Percentiles rank a stretch among this genome's conserved stretches.
Conservation (phyloP, 179 eudicot genomes). For the Actinidia polygama region DNA sequence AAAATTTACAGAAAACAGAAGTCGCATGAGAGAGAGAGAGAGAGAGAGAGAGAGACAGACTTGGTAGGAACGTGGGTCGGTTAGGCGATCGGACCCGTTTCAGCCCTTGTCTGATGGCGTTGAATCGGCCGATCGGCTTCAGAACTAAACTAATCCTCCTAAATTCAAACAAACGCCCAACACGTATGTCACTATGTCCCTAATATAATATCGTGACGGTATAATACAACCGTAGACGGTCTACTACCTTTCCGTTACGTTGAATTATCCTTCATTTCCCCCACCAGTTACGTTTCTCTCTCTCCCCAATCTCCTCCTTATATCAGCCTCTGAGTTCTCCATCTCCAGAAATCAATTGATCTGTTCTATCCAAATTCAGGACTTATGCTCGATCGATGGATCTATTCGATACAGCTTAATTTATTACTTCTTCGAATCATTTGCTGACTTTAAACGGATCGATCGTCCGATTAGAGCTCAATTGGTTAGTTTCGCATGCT, state of each 20-base stretch:
- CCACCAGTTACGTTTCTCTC: not conserved
- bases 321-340: not conserved
- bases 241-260: not conserved
- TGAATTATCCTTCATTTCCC: not conserved
- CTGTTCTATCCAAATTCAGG: not conserved
- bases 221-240: not conserved
- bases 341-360: not conserved
- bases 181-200: too few relatives aligned
- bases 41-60: not conserved
- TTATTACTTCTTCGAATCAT: too few relatives aligned
- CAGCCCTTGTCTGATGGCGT: constrained; percentile 14
- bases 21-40: not conserved
- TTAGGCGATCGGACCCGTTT: not conserved
- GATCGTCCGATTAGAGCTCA: too few relatives aligned
- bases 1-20: not conserved
- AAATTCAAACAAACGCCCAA: too few relatives aligned
- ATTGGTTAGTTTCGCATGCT: too few relatives aligned
- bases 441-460: too few relatives aligned
- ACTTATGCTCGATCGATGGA: not conserved
- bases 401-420: too few relatives aligned
- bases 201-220: too few relatives aligned
- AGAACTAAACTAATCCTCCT: not conserved
- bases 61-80: constrained; percentile 11
- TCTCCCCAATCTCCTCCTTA: not conserved
- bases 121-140: constrained; percentile 17